Base-by-base conservation (phyloP, 2,329 filamentous ascomycete genomes). In the Exophiala spinifera region DNA sequence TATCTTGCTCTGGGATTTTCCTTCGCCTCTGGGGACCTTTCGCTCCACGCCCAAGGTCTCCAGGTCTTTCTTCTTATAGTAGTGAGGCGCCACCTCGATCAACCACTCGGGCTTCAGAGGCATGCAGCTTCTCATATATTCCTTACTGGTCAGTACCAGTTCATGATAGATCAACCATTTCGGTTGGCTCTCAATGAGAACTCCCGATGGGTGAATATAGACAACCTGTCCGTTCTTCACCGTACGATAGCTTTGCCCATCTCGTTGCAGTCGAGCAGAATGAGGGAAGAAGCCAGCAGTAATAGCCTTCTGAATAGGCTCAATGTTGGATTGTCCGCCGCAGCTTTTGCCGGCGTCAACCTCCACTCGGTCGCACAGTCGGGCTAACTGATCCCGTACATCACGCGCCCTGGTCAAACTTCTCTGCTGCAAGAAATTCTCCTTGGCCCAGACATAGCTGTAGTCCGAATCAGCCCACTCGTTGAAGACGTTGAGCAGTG, bases 401-500 rank as follows among this genome's bases (percentile, higher is more conserved):
- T 97, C 91, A 25, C 92, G 84, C 0, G 91, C 92, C 1, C 94
- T 84, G 0, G 87, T 94, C 2, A 99, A 79, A n/a, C 86, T 88
- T 14, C 91, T 84, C 69, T 95, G 90, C 68, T 97, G 91, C 8
- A 99, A 69, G 70, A 95, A 99, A 69, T 97, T 96, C 73, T 97
- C 92, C 46, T 86, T 85, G 0, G 89, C 78, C 91, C 91, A 99
- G 43, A 95, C 83, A 49, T 84, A 85, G 47, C 84, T 89, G 72
- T 90, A 99, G 71, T 96, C 92, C 46, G 84, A 86, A 67, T 97
- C 92, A 1, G 91, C 89, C 88, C 91, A 99, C 69, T 96, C 89
- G 65, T 94, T 92, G 85, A 87, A 99, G 64, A 99, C 87, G 66
- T 96, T 96, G 45, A 97, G 82, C 1, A 95, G 81, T 0, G 89